These are phyloP conservation scores for Colletotrichum costaricense DNA, from an alignment of 2,329 filamentous ascomycete genomes.

Conservation along the genomic window DNA sequence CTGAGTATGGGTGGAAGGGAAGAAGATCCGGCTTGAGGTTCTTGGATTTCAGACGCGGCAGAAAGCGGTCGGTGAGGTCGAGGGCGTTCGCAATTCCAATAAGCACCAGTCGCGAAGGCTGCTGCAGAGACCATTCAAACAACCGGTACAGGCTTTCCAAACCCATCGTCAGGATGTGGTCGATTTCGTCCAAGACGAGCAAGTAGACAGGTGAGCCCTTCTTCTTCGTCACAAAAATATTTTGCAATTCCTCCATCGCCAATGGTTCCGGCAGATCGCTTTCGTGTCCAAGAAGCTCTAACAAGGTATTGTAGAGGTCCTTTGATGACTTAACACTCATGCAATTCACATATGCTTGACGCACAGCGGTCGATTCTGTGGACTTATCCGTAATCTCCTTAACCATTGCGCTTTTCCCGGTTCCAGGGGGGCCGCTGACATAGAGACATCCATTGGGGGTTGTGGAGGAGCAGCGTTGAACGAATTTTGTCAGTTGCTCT, in stretches of 20 bases:
- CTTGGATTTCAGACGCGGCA: slow-evolving; percentile 91
- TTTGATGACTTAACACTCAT: slow-evolving; percentile 93
- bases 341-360: slow-evolving; percentile 89
- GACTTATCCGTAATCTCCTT: slow-evolving; percentile 78
- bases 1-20: slow-evolving; percentile 92
- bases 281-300: slow-evolving; percentile 74
- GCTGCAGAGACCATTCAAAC: slow-evolving; percentile 95
- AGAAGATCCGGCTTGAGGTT: slow-evolving; percentile 91
- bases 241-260: slow-evolving; percentile 75
- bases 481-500: slow-evolving; percentile 75
- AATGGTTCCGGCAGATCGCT: slow-evolving; percentile 72
- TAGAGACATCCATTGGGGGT: slow-evolving; percentile 85
- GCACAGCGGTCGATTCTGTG: slow-evolving; percentile 63
- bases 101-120: slow-evolving; percentile 81
- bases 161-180: slow-evolving; percentile 90
- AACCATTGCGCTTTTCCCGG: slow-evolving; percentile 95
- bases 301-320: slow-evolving; percentile 84
- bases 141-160: slow-evolving; percentile 89
- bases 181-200: slow-evolving; percentile 94
- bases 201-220: slow-evolving; percentile 72
- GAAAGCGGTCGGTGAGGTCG: slow-evolving; percentile 93
- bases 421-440: slow-evolving; percentile 94
- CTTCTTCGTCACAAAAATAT: slow-evolving; percentile 75
- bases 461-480: slow-evolving; percentile 70
- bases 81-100: slow-evolving; percentile 96